Percentiles rank a stretch among this genome's conserved stretches.
Conservation (phyloP, 2,329 filamentous ascomycete species). For the Pseudogymnoascus sp. region DNA sequence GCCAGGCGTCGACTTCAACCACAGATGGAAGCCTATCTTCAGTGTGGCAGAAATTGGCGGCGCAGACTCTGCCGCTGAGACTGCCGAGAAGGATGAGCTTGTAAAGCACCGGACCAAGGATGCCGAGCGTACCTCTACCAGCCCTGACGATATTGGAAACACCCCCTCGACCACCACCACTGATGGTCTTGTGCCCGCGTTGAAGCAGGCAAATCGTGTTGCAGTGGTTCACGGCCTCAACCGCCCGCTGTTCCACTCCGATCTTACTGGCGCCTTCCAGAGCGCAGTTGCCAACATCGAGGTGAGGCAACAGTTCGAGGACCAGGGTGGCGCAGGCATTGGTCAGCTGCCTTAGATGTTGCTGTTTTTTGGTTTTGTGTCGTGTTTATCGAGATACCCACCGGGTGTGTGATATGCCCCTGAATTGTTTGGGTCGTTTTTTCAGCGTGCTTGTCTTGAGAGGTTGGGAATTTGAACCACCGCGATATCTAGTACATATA, state of each 20-base stretch:
- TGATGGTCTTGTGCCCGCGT: conserved; percentile 17
- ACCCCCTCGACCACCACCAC: conserved; percentile 1
- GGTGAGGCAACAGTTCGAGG: conserved; percentile 35
- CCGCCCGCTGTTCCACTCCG: conserved; percentile 86
- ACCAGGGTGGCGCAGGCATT: conserved; percentile 20
- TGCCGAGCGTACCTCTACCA: conserved; percentile 7
- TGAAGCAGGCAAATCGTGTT: conserved; percentile 36
- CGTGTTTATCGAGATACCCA: conserved; percentile 1
- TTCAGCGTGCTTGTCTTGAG: not conserved
- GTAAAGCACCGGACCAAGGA: conserved; percentile 19
- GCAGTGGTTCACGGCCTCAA: conserved; percentile 80
- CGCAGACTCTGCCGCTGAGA: conserved; percentile 57
- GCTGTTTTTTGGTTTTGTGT: not conserved
- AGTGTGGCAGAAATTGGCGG: conserved; percentile 82
- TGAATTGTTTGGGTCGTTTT: conserved; percentile 6
- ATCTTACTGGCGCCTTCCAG: conserved; percentile 81
- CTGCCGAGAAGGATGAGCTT: conserved; percentile 46
- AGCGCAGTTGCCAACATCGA: conserved; percentile 76
- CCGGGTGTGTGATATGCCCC: not conserved
- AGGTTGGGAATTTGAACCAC: not conserved
- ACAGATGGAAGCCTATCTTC: conserved; percentile 91
- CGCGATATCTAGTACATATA: not conserved
- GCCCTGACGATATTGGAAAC: not conserved
- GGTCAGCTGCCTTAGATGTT: conserved; percentile 15
- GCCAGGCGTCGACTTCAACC: conserved; percentile 41